Base-by-base conservation (phyloP, 345 rosid species). In the Iberis pinnata region DNA sequence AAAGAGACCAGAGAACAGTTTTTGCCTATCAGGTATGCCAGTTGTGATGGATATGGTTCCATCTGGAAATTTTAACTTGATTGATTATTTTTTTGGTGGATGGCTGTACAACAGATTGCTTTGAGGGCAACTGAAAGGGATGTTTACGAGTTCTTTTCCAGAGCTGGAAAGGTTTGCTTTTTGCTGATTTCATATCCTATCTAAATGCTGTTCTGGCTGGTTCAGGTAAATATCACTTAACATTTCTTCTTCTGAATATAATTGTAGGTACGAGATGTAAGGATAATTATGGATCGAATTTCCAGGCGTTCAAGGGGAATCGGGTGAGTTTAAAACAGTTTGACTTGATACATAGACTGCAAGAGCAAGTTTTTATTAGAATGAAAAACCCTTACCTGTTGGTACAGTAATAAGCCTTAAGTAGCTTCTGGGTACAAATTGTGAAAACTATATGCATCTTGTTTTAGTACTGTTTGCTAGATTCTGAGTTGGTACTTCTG, bases 1-100 rank as follows among this genome's bases (percentile, higher is more conserved):
- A 92, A 64, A 78, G 97, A 37, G 98, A 92, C 70, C 98, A 92
- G 78, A 85, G 98, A 72, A 92, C 98, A 26, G 98, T 92, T 20
- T 88, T 92, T 77, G 95, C 95, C 16, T 92, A 88, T 78, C 98
- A 92, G 90, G 98, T 92, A 52, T 67, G 1, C 41, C 1, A 12
- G 22, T 46, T 56, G 19, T 37, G 22, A n/a, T 39, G 31, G 33
- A 46, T 20, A 27, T 58, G 56, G 4, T 38, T 19, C 63, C 9
- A 22, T 31, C 32, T 13, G 36, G 31, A 25, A 18, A 31, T 56
- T 20, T 6, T n/a, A 41, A 40, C 22, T 40, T 36, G 63, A 60
- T 29, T 45, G 49, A 37, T 67, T 31, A 31, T 48, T 47, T 22
- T 17, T 26, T 29, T 29, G 5, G 58, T 18, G 48, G 33, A 24